These are phyloP conservation scores for Eutrema salsugineum DNA, from an alignment of 441 rosid genomes.

Conservation along the genomic window DNA sequence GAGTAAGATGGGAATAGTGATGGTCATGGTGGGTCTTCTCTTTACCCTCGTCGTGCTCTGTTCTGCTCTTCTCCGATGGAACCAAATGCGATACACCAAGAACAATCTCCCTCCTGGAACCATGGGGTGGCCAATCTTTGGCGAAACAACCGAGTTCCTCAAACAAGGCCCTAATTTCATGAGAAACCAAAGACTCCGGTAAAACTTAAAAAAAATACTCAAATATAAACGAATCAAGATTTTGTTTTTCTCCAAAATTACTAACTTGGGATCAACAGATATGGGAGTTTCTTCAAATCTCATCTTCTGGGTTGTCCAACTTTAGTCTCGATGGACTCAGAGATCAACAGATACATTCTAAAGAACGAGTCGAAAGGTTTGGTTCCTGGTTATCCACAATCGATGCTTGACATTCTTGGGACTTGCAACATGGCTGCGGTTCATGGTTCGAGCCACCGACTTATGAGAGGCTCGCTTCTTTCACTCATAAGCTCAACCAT, in stretches of 20 bases:
- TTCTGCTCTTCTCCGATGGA: slow-evolving; percentile 70
- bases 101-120: slow-evolving; percentile 86
- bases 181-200: slow-evolving; percentile 57
- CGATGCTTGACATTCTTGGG: slow-evolving; percentile 48
- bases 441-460: slow-evolving; percentile 44
- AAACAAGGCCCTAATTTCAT: slow-evolving; percentile 91
- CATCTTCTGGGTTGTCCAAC: slow-evolving; percentile 57
- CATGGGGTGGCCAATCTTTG: slow-evolving; percentile 97
- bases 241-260: background rate
- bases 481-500: slow-evolving; percentile 38
- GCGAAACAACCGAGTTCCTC: slow-evolving; percentile 90
- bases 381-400: slow-evolving; percentile 55
- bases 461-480: slow-evolving; percentile 42
- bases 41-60: slow-evolving; percentile 45
- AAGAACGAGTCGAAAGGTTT: slow-evolving; percentile 50
- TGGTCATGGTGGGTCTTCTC: slow-evolving; percentile 40
- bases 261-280: slow-evolving; percentile 28
- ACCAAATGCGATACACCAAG: slow-evolving; percentile 65
- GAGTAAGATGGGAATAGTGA: slow-evolving; percentile 50
- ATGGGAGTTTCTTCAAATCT: slow-evolving; percentile 48
- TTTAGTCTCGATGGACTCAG: slow-evolving; percentile 45
- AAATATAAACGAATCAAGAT: background rate
- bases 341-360: slow-evolving; percentile 47
- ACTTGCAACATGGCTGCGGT: slow-evolving; percentile 47
- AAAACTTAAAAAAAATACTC: background rate